phyloP scores from a whole-genome alignment of 2,329 filamentous ascomycete species.

The Beauveria medogensis region DNA sequence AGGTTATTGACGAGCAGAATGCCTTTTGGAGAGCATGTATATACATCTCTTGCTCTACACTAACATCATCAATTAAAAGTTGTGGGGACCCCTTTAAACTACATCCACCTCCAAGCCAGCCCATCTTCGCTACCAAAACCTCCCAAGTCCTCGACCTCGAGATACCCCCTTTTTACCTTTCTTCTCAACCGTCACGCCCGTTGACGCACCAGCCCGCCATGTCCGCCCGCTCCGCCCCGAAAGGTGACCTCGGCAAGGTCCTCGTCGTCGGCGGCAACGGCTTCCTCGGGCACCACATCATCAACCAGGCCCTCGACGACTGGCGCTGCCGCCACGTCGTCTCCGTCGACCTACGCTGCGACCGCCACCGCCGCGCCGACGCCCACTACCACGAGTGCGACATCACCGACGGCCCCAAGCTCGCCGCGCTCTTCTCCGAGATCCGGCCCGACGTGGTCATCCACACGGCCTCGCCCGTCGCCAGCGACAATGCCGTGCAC shows the following conservation, averaged over 20 bases:
- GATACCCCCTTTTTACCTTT: no score
- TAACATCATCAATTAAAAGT: no score
- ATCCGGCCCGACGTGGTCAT: slow-evolving; percentile 75
- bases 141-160: background rate
- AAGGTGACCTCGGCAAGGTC: slow-evolving; percentile 55
- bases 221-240: slow-evolving; percentile 20
- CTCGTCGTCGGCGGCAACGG: slow-evolving; percentile 78
- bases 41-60: no score
- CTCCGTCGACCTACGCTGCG: slow-evolving; percentile 65
- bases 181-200: background rate
- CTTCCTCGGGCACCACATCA: slow-evolving; percentile 76
- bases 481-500: slow-evolving; percentile 42
- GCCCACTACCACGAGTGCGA: slow-evolving; percentile 66
- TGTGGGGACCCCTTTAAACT: background rate
- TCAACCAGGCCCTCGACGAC: slow-evolving; percentile 57
- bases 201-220: background rate
- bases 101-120: background rate
- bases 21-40: no score
- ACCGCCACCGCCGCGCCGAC: slow-evolving; percentile 55
- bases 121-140: background rate
- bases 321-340: slow-evolving; percentile 48
- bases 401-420: slow-evolving; percentile 58
- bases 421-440: slow-evolving; percentile 56
- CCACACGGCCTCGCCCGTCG: slow-evolving; percentile 73
- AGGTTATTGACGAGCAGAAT: no score